Base-by-base conservation (phyloP, 2,329 filamentous ascomycete species). In the Fusarium sp. region DNA sequence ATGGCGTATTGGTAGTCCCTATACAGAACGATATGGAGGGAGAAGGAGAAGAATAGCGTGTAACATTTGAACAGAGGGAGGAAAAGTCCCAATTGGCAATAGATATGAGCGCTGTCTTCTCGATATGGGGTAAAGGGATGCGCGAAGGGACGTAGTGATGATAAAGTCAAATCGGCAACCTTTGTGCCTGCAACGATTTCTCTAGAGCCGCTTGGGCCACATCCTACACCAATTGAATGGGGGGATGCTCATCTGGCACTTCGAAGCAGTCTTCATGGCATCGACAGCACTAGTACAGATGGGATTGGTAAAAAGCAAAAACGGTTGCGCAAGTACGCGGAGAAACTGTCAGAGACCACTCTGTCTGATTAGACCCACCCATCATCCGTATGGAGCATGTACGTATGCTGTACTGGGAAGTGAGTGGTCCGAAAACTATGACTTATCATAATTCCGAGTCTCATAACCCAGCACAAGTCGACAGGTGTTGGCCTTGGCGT, bases 361-460 rank as follows among this genome's bases (percentile, higher is more conserved):
- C 62, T 70, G 66, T 72, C 59, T 74, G 72, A 73, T 72, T 73
- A 74, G 70, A 46, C 55, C 50, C 50, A 66, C 70, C 20, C 28
- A 19, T 35, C 46, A 35, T 46, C 43, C 40, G 30, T 39, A 40
- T 43, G 35, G 41, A 64, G 51, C 33, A 44, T 37, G 22, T 24
- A 40, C 28, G 22, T 19, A 41, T 39, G 9, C 26, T 26, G 26
- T 26, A 53, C 56, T 59, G 47, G 56, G 50, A 32, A 62, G 50
- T 53, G 40, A 43, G 32, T n/a, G 40, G 41, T 7, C n/a, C 22
- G 28, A 19, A 40, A 40, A 39, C 61, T 66, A 53, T 74, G 71
- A 74, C 49, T 35, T 33, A 68, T 74, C 70, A 74, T 43, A 32
- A 54, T 37, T 41, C 43, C 39, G 49, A 63, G 51, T 59, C 51